Conservation (phyloP, 306 rosid species). For the Dryas alaskensis region DNA sequence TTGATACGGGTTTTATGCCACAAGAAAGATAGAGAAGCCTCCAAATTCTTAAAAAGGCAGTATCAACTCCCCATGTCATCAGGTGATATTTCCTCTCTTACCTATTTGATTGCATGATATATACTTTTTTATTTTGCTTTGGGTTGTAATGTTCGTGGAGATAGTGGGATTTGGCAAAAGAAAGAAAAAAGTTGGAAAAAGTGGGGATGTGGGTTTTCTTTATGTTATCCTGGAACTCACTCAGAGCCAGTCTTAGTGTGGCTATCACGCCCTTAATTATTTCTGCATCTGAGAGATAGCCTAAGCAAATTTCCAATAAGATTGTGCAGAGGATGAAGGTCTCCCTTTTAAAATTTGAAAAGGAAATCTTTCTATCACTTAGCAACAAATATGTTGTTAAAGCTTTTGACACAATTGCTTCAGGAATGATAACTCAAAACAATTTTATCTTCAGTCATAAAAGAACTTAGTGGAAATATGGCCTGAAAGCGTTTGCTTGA, state of each 20-base stretch:
- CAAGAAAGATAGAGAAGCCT: conserved; percentile 56
- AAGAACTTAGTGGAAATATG: neutral
- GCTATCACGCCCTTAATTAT: neutral
- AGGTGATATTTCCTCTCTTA: conserved; percentile 30
- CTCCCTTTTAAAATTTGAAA: no score
- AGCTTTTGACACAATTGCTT: neutral
- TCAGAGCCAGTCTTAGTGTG: neutral
- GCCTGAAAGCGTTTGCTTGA: neutral
- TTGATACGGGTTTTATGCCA: conserved; percentile 51
- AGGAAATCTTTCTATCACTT: neutral
- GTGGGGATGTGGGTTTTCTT: neutral
- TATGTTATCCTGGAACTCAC: neutral
- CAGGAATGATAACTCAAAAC: neutral
- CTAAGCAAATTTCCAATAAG: neutral
- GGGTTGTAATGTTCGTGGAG: neutral
- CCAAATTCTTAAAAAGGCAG: conserved; percentile 41
- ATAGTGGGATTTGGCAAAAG: neutral
- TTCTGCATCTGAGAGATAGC: neutral
- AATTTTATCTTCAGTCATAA: neutral
- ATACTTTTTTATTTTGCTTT: neutral
- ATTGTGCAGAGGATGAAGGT: neutral
- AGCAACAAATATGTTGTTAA: neutral
- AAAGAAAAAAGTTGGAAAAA: neutral
- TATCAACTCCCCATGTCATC: conserved; percentile 57
- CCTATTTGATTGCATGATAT: neutral